Evolutionary conservation across 208 protist species (phyloP), one percentile per base, ranked within the genome.

Genomic region (Herpetomonas tarakana): DNA sequence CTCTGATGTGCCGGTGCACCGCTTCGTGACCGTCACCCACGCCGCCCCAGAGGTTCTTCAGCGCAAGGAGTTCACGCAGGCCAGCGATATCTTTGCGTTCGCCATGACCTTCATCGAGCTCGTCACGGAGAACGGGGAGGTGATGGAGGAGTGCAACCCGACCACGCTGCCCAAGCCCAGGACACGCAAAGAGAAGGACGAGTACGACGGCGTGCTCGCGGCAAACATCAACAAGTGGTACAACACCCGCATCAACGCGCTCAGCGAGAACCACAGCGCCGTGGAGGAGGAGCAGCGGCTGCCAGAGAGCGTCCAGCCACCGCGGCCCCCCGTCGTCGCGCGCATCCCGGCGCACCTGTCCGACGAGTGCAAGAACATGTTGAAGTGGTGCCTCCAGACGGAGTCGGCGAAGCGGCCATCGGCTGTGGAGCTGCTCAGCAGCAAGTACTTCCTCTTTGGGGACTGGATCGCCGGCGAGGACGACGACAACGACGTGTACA

Each of bases 81-180:
- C 72, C 1, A 89, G 82, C 58, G 86, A 92, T 61, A 78, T 92
- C 31, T 92, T 85, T 60, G 75, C 82, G 24, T 92, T 88, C 67
- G 86, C 86, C 2, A 92, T 92, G 81, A 89, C 80, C 18, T 92
- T 92, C 60, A 68, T 92, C 52, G 82, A 92, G 70, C 73, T 92
- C 11, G 68, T 81, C 27, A 81, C 76, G 14, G 73, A 79, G 1
- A 53, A 65, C 12, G 86, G 70, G 7, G 55, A 16, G 25, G 49
- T 92, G 26, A 79, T 88, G 67, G 47, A 38, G 21, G 81, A 89
- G 22, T 78, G 75, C 44, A 26, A 61, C 12, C 79, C 81, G 16
- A 53, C 44, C 19, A 55, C 68, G 38, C 24, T 71, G 38, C 58
- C 54, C 4, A 45, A 59, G 31, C 62, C 76, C 12, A 50, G 65